phyloP scores from a whole-genome alignment of 805 yeast species.

The Zygosaccharomyces lentus region DNA sequence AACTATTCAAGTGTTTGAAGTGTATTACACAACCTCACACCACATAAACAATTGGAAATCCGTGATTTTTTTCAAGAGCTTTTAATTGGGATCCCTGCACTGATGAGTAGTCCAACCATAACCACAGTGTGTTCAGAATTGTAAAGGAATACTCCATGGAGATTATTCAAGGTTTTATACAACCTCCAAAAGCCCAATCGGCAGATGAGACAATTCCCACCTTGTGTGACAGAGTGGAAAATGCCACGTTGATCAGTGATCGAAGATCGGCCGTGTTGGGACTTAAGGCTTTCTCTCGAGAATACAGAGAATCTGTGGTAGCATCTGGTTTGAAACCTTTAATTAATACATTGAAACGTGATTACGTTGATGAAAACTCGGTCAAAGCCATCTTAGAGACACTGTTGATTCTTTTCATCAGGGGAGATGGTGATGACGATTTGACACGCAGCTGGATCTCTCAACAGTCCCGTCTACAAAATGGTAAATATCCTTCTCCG shows the following conservation, averaged over 20 bases:
- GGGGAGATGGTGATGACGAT: slow-evolving; percentile 61
- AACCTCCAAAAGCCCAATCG: slow-evolving; percentile 48
- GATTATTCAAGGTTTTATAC: slow-evolving; percentile 39
- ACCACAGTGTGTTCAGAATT: background rate
- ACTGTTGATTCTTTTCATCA: slow-evolving; percentile 69
- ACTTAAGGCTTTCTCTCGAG: slow-evolving; percentile 80
- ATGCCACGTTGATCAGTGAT: slow-evolving; percentile 78
- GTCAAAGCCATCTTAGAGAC: slow-evolving; percentile 84
- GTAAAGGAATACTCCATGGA: slow-evolving; percentile 32
- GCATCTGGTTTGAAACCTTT: slow-evolving; percentile 80
- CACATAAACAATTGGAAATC: background rate
- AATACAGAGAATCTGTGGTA: slow-evolving; percentile 84
- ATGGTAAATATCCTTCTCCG: slow-evolving; percentile 79
- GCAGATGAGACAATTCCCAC: slow-evolving; percentile 86
- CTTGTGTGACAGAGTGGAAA: slow-evolving; percentile 78
- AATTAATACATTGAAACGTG: slow-evolving; percentile 60
- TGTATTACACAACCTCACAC: background rate
- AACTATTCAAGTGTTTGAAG: background rate
- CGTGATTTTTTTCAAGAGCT: background rate
- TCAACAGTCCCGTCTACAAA: slow-evolving; percentile 65
- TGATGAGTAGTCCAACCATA: background rate
- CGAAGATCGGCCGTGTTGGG: slow-evolving; percentile 89
- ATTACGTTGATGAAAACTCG: slow-evolving; percentile 62
- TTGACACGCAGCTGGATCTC: slow-evolving; percentile 67
- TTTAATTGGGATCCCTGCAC: background rate